Conservation (phyloP, 1,139 yeast genomes). For the Pichia kudriavzevii region DNA sequence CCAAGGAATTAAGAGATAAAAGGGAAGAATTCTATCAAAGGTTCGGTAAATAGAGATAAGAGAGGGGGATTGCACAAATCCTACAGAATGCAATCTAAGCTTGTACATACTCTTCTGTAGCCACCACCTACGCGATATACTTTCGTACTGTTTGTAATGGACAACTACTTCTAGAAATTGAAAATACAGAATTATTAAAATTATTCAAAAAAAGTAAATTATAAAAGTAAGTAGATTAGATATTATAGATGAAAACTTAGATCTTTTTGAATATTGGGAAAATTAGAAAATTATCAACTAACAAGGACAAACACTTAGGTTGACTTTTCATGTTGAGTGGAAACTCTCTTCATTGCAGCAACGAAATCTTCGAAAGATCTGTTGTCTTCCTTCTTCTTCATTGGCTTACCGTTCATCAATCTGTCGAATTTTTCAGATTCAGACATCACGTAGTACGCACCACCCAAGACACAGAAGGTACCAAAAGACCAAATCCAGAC, state of each 20-base stretch:
- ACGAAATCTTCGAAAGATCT: slow-evolving; percentile 93
- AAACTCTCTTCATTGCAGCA: slow-evolving; percentile 96
- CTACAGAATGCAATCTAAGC: no score
- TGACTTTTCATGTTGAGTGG: slow-evolving; percentile 91
- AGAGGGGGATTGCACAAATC: no score
- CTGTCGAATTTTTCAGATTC: slow-evolving; percentile 83
- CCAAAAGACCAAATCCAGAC: slow-evolving; percentile 94
- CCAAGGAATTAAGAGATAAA: slow-evolving; percentile 21
- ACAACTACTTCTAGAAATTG: no score
- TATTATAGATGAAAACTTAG: no score
- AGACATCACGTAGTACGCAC: slow-evolving; percentile 92
- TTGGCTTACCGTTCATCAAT: slow-evolving; percentile 85
- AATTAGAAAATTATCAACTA: no score
- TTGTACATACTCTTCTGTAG: no score
- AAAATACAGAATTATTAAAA: no score
- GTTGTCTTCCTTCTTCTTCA: slow-evolving; percentile 54
- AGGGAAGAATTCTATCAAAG: slow-evolving; percentile 24
- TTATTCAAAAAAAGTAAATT: no score
- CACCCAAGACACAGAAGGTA: slow-evolving; percentile 93
- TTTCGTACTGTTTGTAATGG: no score
- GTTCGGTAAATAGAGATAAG: slow-evolving; percentile 19
- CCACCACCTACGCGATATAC: no score
- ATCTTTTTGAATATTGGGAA: no score
- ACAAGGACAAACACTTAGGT: slow-evolving; percentile 20
- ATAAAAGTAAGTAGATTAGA: no score